These are phyloP conservation scores for Knufia petricola DNA, from an alignment of 2,329 filamentous ascomycete species.

Conservation along the genomic window DNA sequence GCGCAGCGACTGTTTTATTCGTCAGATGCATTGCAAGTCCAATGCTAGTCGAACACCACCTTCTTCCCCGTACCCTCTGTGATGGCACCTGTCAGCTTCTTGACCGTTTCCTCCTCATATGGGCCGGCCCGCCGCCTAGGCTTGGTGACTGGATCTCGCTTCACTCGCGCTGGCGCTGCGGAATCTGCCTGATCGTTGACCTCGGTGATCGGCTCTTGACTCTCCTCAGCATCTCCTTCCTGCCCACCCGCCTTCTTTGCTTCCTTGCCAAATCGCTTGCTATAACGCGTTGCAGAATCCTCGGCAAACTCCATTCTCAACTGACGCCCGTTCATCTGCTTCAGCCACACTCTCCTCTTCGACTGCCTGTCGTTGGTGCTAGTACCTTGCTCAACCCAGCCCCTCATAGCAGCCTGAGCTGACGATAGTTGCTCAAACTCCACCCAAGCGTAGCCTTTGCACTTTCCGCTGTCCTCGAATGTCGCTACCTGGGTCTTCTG, in stretches of 20 bases:
- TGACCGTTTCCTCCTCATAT: constrained; percentile 44
- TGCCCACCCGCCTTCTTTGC: constrained; percentile 31
- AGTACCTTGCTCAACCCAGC: constrained; percentile 55
- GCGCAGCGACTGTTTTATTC: no score
- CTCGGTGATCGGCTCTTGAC: constrained; percentile 13
- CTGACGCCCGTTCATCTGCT: constrained; percentile 66
- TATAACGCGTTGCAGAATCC: constrained; percentile 78
- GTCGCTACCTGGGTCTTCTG: constrained; percentile 80
- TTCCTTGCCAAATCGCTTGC: constrained; percentile 83
- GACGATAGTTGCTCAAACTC: constrained; percentile 72
- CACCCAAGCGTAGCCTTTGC: constrained; percentile 95
- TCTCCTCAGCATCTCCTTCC: constrained; percentile 11
- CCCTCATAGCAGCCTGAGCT: constrained; percentile 67
- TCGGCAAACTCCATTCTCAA: constrained; percentile 90
- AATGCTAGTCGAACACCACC: constrained; percentile 61
- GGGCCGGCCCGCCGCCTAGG: constrained; percentile 25
- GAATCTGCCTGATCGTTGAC: constrained; percentile 22
- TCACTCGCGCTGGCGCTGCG: constrained; percentile 22
- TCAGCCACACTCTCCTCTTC: constrained; percentile 68
- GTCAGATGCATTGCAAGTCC: neutral
- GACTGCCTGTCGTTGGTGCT: constrained; percentile 38
- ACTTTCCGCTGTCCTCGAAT: constrained; percentile 94
- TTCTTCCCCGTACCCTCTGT: constrained; percentile 72
- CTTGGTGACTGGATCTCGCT: constrained; percentile 18
- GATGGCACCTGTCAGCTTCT: constrained; percentile 66